Evolutionary conservation across 2,329 filamentous ascomycete genomes (phyloP), one percentile per base, ranked within the genome.

Genomic region (Sarocladiaceae sp.): DNA sequence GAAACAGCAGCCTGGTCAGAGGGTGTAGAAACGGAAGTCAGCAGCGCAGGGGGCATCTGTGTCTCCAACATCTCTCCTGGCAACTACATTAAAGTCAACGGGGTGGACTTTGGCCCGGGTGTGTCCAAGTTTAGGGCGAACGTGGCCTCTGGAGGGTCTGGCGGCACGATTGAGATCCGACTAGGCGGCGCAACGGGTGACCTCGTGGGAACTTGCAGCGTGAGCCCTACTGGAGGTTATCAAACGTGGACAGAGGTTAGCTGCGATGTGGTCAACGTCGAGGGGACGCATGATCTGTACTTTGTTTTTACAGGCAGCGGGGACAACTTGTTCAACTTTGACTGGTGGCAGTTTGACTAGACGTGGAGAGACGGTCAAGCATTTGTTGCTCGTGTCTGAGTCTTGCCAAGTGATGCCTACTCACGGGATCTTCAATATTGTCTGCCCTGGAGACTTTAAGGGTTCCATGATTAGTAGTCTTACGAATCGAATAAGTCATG

Each of bases 11-110:
- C 62, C 23, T 65, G 57, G 46, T 61, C 61, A 18, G 44, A 49
- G n/a, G 60, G 60, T 23, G 39, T 61, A 33, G 55, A 60, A 52
- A 57, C 56, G n/a, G 57, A 60, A 37, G 20, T 22, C 10, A 56
- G 56, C 50, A 55, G 53, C 44, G 59, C 63, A 39, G 63, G 61
- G 20, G 59, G 59, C 12, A 56, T 63, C n/a, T 51, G 59, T 40
- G 59, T 66, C 15, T 50, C 44, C 28, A 53, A 36, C 31, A 61
- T 64, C 58, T 56, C 56, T 52, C 58, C 63, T 54, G 57, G 58
- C 15, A 63, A 62, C 53, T 65, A 66, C 52, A 59, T 66, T 56
- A 66, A 65, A 55, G 59, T 64, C 51, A 59, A 58, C 36, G 64
- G 64, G 26, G 64, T 65, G 26, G 60, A 54, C 11, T 66, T 66